These are phyloP conservation scores for Russula brevipes DNA, from an alignment of 768 basidiomycete genomes.

Conservation along the genomic window DNA sequence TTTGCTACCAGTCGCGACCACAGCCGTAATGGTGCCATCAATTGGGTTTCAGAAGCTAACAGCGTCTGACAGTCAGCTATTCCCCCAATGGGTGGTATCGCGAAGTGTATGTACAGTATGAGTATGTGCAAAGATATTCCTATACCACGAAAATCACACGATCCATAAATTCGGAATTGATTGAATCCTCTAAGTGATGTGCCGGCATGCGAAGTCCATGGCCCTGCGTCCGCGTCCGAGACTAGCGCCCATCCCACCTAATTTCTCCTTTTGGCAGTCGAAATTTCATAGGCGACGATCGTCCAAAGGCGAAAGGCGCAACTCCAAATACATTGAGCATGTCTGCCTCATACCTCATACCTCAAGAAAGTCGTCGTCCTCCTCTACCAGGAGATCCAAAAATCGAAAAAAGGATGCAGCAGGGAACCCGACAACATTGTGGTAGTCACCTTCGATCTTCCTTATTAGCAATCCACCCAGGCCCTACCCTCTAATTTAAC, in stretches of 20 bases:
- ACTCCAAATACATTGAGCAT: background rate
- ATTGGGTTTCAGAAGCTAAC: background rate
- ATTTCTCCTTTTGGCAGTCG: background rate
- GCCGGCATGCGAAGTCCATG: background rate
- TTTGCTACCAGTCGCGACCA: background rate
- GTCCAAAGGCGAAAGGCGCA: background rate
- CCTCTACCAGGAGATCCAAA: conserved; percentile 62
- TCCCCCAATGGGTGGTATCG: background rate
- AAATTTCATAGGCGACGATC: background rate
- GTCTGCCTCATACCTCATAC: conserved; percentile 22
- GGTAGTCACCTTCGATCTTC: conserved; percentile 84
- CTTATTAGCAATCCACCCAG: conserved; percentile 75
- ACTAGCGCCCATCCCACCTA: background rate
- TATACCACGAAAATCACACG: background rate
- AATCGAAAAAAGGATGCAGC: conserved; percentile 78
- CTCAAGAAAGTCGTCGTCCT: conserved; percentile 67
- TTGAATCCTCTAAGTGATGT: background rate
- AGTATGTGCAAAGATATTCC: background rate
- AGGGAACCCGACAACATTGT: conserved; percentile 92
- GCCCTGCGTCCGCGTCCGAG: background rate
- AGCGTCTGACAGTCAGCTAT: background rate
- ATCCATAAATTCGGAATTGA: background rate
- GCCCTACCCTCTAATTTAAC: conserved; percentile 43
- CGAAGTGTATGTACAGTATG: background rate
- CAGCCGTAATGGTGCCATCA: background rate